Conservation (phyloP, 2,329 filamentous ascomycete species). For the Colletotrichum camelliae region DNA sequence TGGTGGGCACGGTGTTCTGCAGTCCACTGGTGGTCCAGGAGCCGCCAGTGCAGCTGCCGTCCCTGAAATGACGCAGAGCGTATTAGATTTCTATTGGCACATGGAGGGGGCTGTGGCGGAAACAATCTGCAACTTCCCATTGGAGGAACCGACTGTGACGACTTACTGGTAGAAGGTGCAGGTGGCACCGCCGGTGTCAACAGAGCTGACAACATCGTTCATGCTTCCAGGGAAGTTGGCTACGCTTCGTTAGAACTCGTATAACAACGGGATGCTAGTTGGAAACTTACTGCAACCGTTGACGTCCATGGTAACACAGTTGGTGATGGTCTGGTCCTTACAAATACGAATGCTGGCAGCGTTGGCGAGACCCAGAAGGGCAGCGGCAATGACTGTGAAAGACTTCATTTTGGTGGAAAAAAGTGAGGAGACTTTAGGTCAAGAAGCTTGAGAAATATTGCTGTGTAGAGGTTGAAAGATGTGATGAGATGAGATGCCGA, state of each 20-base stretch:
- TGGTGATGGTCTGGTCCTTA: neutral
- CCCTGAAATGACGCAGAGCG: neutral
- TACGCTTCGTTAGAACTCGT: neutral
- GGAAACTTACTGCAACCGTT: neutral
- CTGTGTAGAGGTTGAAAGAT: neutral
- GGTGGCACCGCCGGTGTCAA: neutral
- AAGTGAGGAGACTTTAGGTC: neutral
- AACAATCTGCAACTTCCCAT: neutral
- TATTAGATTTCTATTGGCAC: neutral
- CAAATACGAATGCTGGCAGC: neutral
- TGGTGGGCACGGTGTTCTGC: neutral
- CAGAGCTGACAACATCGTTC: neutral
- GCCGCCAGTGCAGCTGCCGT: neutral
- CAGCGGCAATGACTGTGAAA: neutral
- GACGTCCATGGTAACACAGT: neutral
- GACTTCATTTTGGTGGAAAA: neutral
- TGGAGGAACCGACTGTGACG: neutral
- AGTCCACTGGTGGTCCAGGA: neutral
- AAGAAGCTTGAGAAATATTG: neutral
- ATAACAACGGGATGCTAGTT: neutral
- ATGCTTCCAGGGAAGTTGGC: neutral
- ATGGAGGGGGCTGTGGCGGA: neutral
- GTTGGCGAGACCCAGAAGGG: neutral
- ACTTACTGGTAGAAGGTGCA: neutral
- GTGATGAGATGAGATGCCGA: neutral